A percentile compares a stretch with the other conserved stretches of the same genome.
phyloP scores from a whole-genome alignment of 495 filamentous ascomycete genomes.

The Trichoderma gamsii region DNA sequence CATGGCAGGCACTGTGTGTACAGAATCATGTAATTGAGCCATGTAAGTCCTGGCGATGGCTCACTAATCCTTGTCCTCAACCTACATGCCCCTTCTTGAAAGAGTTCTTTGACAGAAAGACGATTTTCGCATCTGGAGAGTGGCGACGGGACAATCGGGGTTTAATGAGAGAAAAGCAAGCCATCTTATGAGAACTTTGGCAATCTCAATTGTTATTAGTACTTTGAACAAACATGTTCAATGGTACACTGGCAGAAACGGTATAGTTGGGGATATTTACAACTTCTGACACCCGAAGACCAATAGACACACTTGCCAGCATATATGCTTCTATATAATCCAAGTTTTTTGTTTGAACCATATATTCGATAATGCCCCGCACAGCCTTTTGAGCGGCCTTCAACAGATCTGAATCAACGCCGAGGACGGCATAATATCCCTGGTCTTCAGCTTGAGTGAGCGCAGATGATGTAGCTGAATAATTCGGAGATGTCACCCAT shows the following conservation, averaged over 20 bases:
- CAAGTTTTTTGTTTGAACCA: slow-evolving; percentile 40
- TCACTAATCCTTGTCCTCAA: too few species aligned
- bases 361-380: slow-evolving; percentile 40
- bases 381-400: slow-evolving; percentile 42
- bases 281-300: slow-evolving; percentile 42
- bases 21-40: too few species aligned
- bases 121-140: too few species aligned
- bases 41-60: too few species aligned
- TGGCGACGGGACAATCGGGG: too few species aligned
- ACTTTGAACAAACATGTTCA: slow-evolving; percentile 35
- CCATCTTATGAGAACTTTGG: too few species aligned
- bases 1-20: too few species aligned
- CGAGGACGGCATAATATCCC: slow-evolving; percentile 42
- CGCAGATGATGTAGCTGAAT: slow-evolving; percentile 27
- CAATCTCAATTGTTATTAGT: background rate
- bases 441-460: slow-evolving; percentile 26
- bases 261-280: slow-evolving; percentile 48
- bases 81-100: too few species aligned
- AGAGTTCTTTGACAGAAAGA: too few species aligned
- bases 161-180: too few species aligned
- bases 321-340: slow-evolving; percentile 44
- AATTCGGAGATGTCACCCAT: slow-evolving; percentile 43
- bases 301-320: slow-evolving; percentile 41
- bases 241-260: slow-evolving; percentile 40
- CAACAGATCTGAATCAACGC: slow-evolving; percentile 38